phyloP scores from a whole-genome alignment of 2,329 filamentous ascomycete genomes.

The Diaporthe citri region DNA sequence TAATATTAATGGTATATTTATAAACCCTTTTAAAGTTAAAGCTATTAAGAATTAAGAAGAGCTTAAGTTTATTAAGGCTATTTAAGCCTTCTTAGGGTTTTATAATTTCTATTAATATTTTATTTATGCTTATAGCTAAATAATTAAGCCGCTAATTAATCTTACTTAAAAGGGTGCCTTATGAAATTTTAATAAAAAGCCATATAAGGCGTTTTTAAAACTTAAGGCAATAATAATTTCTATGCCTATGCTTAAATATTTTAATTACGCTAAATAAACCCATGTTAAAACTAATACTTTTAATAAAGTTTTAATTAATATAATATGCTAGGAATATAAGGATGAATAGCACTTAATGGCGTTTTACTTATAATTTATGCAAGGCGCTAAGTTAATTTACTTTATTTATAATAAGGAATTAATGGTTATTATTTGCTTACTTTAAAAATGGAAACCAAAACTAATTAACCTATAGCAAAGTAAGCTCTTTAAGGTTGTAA shows the following conservation, averaged over 20 bases:
- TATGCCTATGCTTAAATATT: neutral
- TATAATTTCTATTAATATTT: neutral
- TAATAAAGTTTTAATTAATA: neutral
- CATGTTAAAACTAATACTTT: neutral
- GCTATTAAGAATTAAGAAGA: neutral
- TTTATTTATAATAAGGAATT: constrained; percentile 23
- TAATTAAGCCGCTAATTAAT: neutral
- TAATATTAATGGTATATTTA: neutral
- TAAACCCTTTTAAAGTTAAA: neutral
- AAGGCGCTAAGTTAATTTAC: neutral
- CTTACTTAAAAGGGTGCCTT: neutral
- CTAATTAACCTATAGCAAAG: neutral
- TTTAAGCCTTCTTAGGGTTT: neutral
- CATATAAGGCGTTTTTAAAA: neutral
- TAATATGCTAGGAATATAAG: neutral
- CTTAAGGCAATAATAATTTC: too few relatives aligned
- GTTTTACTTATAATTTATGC: neutral
- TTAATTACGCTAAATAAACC: neutral
- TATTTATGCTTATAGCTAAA: neutral
- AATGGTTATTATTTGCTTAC: neutral
- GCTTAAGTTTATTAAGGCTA: neutral
- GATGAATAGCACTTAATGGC: neutral
- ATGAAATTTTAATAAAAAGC: too few relatives aligned
- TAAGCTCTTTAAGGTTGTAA: neutral
- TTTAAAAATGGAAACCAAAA: neutral